These are phyloP conservation scores for Malassezia furfur DNA, from an alignment of 1,284 basidiomycete genomes.

Conservation along the genomic window DNA sequence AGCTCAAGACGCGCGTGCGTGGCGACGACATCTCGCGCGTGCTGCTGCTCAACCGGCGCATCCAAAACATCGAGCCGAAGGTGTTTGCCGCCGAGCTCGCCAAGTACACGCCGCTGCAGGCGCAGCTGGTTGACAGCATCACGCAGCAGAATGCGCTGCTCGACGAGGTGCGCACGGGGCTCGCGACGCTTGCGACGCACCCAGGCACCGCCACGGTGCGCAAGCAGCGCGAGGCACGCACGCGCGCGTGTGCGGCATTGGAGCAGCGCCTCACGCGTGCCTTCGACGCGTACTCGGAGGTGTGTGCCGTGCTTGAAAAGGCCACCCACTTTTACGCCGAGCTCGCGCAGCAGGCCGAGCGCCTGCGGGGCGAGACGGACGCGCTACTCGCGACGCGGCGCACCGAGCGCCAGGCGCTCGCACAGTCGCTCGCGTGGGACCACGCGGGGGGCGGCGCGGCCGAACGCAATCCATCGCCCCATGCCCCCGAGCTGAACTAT, in stretches of 20 bases:
- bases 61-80: slow-evolving; percentile 70
- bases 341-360: slow-evolving; percentile 51
- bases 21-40: slow-evolving; percentile 91
- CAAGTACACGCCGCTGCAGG: slow-evolving; percentile 80
- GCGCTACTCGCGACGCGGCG: slow-evolving; percentile 9
- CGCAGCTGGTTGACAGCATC: slow-evolving; percentile 52
- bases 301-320: slow-evolving; percentile 72
- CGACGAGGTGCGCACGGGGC: slow-evolving; percentile 16
- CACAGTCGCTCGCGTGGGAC: not conserved
- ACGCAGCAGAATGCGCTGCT: slow-evolving; percentile 22
- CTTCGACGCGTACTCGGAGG: slow-evolving; percentile 73
- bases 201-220: slow-evolving; percentile 7
- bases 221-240: slow-evolving; percentile 62
- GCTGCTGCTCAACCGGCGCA: slow-evolving; percentile 78
- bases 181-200: slow-evolving; percentile 7
- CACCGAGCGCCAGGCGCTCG: slow-evolving; percentile 2
- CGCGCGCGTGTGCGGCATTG: slow-evolving; percentile 65
- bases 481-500: too few species aligned
- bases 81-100: slow-evolving; percentile 87
- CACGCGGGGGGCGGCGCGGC: not conserved
- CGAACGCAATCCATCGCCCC: too few species aligned
- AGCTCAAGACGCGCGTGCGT: slow-evolving; percentile 94
- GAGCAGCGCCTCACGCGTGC: slow-evolving; percentile 64
- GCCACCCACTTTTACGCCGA: slow-evolving; percentile 80
- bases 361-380: not conserved